Evolutionary conservation across 352 stramenopile genomes (phyloP).

Genomic region (Phytophthora ramorum): DNA sequence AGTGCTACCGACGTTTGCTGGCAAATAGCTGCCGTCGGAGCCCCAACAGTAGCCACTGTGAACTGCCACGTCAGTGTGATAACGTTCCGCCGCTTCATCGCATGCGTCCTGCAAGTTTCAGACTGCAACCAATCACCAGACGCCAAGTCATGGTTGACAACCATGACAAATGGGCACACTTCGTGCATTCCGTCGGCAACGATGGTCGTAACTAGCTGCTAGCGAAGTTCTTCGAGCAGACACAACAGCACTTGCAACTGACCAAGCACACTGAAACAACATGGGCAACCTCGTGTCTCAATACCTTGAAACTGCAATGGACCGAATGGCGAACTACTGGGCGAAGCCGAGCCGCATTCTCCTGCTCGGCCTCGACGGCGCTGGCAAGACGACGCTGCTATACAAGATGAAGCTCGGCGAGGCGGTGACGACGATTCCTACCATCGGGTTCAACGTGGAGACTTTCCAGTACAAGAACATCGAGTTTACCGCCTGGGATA

Average conservation of each 20-base stretch:
- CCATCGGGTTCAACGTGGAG: conserved; percentile 87
- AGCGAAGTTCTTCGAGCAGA: background rate
- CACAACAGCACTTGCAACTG: conserved; percentile 19
- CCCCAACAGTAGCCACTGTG: background rate
- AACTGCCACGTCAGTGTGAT: conserved; percentile 12
- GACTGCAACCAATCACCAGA: conserved; percentile 21
- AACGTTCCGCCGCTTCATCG: conserved; percentile 1
- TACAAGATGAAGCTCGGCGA: conserved; percentile 85
- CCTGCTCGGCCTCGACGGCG: conserved; percentile 93
- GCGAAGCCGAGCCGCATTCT: conserved; percentile 58
- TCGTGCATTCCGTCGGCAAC: background rate
- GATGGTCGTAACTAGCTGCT: background rate
- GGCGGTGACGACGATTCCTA: conserved; percentile 69
- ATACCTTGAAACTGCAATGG: conserved; percentile 40
- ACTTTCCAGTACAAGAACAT: conserved; percentile 74
- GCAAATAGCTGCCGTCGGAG: background rate
- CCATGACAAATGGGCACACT: conserved; percentile 30
- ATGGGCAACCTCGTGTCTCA: conserved; percentile 46
- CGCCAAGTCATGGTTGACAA: conserved; percentile 31
- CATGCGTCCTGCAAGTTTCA: conserved; percentile 1
- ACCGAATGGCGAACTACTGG: conserved; percentile 43
- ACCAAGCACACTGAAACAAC: conserved; percentile 4
- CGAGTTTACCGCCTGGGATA: conserved; percentile 83
- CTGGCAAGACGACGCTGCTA: conserved; percentile 96
- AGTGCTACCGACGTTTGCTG: background rate